Evolutionary conservation across 768 basidiomycete species (phyloP).

Genomic region (Neoboletus magnificus): DNA sequence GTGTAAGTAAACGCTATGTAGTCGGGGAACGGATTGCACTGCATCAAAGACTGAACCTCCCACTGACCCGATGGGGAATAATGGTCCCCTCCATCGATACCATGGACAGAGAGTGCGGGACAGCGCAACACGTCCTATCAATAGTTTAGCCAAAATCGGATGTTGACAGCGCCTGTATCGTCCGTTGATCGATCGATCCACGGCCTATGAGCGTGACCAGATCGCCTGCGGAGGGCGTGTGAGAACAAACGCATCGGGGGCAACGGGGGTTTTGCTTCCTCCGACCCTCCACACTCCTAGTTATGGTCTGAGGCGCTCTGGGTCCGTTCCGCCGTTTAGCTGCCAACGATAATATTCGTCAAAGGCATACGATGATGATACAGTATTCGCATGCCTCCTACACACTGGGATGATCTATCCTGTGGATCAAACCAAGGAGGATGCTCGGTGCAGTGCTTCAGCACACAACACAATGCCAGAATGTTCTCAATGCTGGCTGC

Average conservation of each 20-base stretch:
- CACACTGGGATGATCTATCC: no score
- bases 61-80: not conserved
- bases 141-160: slow-evolving; percentile 50
- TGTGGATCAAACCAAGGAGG: no score
- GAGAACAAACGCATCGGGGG: not conserved
- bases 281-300: not conserved
- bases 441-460: no score
- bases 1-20: not conserved
- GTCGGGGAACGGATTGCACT: not conserved
- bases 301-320: no score
- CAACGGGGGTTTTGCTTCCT: not conserved
- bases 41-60: slow-evolving; percentile 3
- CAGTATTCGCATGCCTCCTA: no score
- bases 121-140: slow-evolving; percentile 6
- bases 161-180: slow-evolving; percentile 88
- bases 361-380: no score
- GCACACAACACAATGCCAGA: no score
- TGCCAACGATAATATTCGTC: no score
- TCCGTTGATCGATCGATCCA: slow-evolving; percentile 78
- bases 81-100: slow-evolving; percentile 1
- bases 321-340: no score
- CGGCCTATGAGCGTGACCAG: slow-evolving; percentile 65
- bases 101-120: slow-evolving; percentile 2
- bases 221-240: slow-evolving; percentile 40
- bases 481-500: no score